Conservation (phyloP, 164 flowering plant species). For the Malania oleifera region DNA sequence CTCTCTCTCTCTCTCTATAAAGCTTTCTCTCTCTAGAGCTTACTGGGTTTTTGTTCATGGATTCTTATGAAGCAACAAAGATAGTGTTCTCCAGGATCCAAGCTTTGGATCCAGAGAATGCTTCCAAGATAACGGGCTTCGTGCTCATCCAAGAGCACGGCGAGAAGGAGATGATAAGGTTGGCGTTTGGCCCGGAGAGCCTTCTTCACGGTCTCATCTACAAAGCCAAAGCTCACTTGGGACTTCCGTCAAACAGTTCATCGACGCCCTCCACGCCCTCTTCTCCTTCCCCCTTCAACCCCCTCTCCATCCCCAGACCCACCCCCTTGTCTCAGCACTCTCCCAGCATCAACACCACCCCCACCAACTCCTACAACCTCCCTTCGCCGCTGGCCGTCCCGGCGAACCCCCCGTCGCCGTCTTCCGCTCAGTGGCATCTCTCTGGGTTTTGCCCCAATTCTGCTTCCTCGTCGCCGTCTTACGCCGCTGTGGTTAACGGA, state of each 20-base stretch:
- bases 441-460: constrained; percentile 9
- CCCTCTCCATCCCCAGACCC: constrained; percentile 20
- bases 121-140: too few species aligned
- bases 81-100: constrained; percentile 44
- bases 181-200: too few species aligned
- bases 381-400: constrained; percentile 9
- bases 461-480: constrained; percentile 25
- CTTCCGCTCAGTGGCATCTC: constrained; percentile 17
- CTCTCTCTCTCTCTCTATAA: not conserved
- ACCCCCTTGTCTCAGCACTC: constrained; percentile 9
- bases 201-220: too few species aligned
- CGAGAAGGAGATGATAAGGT: too few species aligned
- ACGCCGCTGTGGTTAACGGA: constrained; percentile 37
- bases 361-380: constrained; percentile 7
- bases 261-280: constrained; percentile 21
- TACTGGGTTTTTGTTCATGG: constrained; percentile 24
- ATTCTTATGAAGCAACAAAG: constrained; percentile 42
- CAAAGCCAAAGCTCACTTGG: too few species aligned
- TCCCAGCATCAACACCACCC: constrained; percentile 9
- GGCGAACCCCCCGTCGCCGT: constrained; percentile 17
- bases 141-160: too few species aligned
- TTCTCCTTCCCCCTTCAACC: constrained; percentile 22
- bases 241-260: constrained; percentile 16
- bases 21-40: not conserved
- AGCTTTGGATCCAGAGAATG: constrained; percentile 44